Conservation (phyloP, 768 basidiomycete genomes). For the Termitomyces sp. region DNA sequence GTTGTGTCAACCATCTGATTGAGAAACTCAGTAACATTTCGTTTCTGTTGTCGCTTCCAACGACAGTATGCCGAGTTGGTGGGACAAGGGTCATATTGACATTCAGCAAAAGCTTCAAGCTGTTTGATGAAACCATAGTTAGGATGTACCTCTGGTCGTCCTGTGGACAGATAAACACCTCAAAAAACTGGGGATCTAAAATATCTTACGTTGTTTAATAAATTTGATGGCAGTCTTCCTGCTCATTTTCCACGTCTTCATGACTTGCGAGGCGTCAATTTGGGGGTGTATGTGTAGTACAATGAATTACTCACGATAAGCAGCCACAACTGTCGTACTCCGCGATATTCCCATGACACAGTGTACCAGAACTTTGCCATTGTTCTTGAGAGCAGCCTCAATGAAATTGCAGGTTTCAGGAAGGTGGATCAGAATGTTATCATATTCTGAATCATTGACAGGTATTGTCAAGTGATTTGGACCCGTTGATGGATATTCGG, state of each 20-base stretch:
- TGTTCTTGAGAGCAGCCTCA: slow-evolving; percentile 41
- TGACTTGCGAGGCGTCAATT: not conserved
- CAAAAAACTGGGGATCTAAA: slow-evolving; percentile 2
- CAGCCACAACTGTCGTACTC: slow-evolving; percentile 55
- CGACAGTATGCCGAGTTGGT: slow-evolving; percentile 39
- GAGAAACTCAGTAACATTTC: slow-evolving; percentile 47
- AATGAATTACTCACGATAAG: slow-evolving; percentile 38
- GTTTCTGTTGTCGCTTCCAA: slow-evolving; percentile 54
- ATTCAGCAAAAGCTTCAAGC: slow-evolving; percentile 47
- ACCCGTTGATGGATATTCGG: slow-evolving; percentile 40
- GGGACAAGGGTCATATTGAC: slow-evolving; percentile 38
- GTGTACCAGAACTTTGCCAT: slow-evolving; percentile 62
- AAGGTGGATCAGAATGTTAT: slow-evolving; percentile 58
- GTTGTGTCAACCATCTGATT: slow-evolving; percentile 47
- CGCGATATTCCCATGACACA: slow-evolving; percentile 72
- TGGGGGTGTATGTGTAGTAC: not conserved
- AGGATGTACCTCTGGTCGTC: slow-evolving; percentile 34
- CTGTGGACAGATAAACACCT: slow-evolving; percentile 11
- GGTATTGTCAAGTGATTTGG: slow-evolving; percentile 33
- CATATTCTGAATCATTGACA: slow-evolving; percentile 41
- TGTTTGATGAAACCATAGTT: slow-evolving; percentile 57
- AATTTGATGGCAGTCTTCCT: slow-evolving; percentile 39
- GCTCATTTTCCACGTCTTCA: slow-evolving; percentile 38
- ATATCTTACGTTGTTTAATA: slow-evolving; percentile 40
- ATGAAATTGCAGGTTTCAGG: slow-evolving; percentile 58